Evolutionary conservation across 140 eudicot genomes (phyloP), one percentile per base, ranked within the genome.

Genomic region (Erigeron philadelphicus): DNA sequence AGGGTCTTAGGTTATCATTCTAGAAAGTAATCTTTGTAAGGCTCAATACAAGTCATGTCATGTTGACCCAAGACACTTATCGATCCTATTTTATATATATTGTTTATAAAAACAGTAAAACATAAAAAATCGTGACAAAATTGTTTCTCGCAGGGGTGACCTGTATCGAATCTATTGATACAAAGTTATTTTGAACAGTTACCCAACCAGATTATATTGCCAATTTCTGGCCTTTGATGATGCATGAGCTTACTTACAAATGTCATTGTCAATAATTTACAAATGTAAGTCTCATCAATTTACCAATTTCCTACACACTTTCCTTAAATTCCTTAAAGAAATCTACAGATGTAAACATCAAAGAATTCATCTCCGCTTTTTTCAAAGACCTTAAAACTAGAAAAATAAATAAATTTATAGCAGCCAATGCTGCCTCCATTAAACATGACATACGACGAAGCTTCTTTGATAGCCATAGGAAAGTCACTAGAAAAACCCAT

Each of bases 1-100:
- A 57, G 87, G 80, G 9, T 83, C 83, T 46, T 83, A 81, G 52
- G 74, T 74, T 73, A 86, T 66, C 83, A 88, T 72, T 70, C 86
- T 80, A 4, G 88, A 31, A 31, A 5, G 38, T 31, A 31, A 31
- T 31, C 38, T 2, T 3, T 31, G 38, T 31, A 31, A 31, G 5
- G 38, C 38, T 31, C 38, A 31, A 31, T 31, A 0, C 5, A 31
- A 31, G 38, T 31, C 38, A 31, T 3, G 38, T 31, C 38, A 31
- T 3, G 5, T 31, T 2, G 38, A 31, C 38, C 38, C 38, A 31
- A 5, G 4, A 31, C 38, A 31, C 4, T 2, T 31, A 5, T 31
- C 38, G 38, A 31, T 2, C 38, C 5, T 31, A 2, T 31, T 31
- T 2, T 4, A 31, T 31, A 31, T 25, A 1, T 25, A 3, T 25